Base-by-base conservation (phyloP, 2,329 filamentous ascomycete genomes). In the Volutella citrinella region DNA sequence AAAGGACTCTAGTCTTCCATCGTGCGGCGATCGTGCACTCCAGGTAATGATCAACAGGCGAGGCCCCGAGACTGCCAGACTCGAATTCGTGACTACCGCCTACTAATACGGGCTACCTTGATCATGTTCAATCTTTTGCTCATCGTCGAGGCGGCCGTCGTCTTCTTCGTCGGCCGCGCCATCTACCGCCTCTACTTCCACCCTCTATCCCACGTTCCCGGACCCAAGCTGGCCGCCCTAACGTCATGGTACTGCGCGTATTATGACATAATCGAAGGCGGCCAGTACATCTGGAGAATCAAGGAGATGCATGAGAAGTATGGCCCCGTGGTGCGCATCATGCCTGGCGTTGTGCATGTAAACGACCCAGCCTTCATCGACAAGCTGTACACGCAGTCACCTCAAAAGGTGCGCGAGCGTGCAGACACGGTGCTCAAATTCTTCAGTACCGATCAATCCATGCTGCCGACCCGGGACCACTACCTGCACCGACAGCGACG, bases 221-320 rank as follows among this genome's bases (percentile, higher is more conserved):
- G 51, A 2, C 49, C 49, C 1, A 49, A 48, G 18, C 27, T 54
- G 8, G 50, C 50, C 6, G 50, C 38, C 17, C 24, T 38, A 7
- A 47, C 44, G 3, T 23, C 39, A 8, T 40, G 36, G 34, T 47
- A 47, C 21, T 31, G 32, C 6, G 36, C 22, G 8, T 47, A 47
- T 10, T 27, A 45, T 27, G 42, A 45, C 17, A 24, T 47, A 5
- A 16, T 45, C 5, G 27, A 28, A 7, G 42, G 42, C n/a, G 44
- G 44, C 1, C 44, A 47, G 17, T 47, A 43, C 12, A 32, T 45
- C 5, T 47, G 36, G 36, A 39, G 27, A 2, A 30, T 49, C 2
- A 30, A 42, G 4, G 46, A 47, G 5, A 55, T 68, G 30, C 66
- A 69, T 39, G 45, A 52, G 12, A 49, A 56, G 19, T 69, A 69